phyloP scores from a whole-genome alignment of 192 early-diverging fungal genomes.

The Hyaloraphidium curvatum region DNA sequence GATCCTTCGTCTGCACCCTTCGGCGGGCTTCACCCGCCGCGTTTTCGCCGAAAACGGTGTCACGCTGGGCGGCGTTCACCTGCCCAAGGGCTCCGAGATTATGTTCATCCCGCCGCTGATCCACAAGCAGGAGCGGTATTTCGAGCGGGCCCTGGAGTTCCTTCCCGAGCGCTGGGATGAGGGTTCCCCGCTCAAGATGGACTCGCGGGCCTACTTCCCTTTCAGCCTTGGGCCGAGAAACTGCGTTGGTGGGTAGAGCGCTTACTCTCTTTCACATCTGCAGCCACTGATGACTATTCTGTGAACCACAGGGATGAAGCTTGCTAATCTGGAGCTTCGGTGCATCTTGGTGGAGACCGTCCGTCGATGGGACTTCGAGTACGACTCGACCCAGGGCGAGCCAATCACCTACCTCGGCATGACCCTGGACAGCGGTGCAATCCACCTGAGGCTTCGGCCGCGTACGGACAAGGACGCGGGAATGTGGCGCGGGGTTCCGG shows the following conservation, averaged over 20 bases:
- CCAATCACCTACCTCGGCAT: not conserved
- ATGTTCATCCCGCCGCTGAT: not conserved
- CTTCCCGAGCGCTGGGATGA: conserved; percentile 4
- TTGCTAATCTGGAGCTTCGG: not conserved
- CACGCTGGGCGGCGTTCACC: not conserved
- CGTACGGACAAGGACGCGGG: too few species aligned
- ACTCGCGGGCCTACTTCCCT: conserved; percentile 1
- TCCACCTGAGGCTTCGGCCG: too few species aligned
- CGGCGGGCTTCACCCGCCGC: not conserved
- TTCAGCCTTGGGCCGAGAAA: not conserved
- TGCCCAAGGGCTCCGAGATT: not conserved
- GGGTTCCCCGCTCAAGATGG: not conserved
- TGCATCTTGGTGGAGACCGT: not conserved
- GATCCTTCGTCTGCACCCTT: not conserved
- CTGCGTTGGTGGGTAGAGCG: not conserved
- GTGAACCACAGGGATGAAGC: not conserved
- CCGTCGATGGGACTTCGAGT: conserved; percentile 4
- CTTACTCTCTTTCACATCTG: not conserved
- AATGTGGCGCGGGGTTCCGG: too few species aligned
- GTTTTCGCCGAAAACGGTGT: not conserved
- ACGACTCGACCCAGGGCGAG: not conserved
- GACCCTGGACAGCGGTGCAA: too few species aligned
- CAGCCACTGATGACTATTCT: not conserved
- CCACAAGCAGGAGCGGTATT: not conserved
- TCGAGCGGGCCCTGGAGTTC: not conserved